phyloP scores from a whole-genome alignment of 768 basidiomycete genomes.

The Pulveroboletus sp. region DNA sequence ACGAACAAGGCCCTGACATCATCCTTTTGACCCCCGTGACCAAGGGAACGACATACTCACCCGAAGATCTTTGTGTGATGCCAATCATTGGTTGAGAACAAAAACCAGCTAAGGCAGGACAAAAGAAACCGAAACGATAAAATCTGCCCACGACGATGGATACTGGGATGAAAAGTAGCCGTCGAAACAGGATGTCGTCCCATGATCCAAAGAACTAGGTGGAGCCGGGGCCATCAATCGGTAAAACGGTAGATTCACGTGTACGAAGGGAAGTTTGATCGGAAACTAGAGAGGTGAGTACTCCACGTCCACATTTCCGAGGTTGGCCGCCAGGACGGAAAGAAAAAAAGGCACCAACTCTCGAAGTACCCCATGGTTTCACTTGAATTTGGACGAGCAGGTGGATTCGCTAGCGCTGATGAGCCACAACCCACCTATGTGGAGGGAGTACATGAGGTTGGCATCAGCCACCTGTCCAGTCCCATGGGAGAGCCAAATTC shows the following conservation, averaged over 20 bases:
- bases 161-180: neutral
- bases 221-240: too few species aligned
- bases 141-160: constrained; percentile 3
- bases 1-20: neutral
- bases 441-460: neutral
- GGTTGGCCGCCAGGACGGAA: too few species aligned
- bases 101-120: neutral
- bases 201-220: neutral
- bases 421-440: neutral
- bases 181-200: neutral
- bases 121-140: neutral
- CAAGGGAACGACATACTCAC: neutral
- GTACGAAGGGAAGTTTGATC: neutral
- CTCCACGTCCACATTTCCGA: neutral
- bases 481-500: neutral
- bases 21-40: neutral
- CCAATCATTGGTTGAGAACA: neutral
- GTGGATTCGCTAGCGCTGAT: neutral
- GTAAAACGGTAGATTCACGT: neutral
- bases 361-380: too few species aligned
- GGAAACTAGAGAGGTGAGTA: neutral
- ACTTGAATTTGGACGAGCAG: neutral
- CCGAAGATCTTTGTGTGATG: neutral
- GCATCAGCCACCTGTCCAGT: neutral
- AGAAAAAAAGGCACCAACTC: too few species aligned